Evolutionary conservation across 352 stramenopile species (phyloP).

Genomic region (Pelagophyceae sp.): DNA sequence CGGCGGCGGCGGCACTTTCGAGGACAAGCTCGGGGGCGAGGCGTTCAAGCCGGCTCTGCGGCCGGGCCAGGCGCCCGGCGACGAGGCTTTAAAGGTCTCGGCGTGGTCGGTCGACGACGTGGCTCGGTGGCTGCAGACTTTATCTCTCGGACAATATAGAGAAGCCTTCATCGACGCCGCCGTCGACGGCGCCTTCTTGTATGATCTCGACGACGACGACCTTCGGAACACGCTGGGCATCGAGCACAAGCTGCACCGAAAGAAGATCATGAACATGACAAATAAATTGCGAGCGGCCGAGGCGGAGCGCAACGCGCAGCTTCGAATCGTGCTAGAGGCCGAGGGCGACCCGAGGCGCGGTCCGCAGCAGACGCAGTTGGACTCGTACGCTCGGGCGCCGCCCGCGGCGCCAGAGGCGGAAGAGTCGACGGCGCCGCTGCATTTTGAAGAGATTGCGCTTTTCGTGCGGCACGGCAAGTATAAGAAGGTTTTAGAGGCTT

Average conservation of each 20-base stretch:
- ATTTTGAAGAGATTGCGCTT: conserved; percentile 60
- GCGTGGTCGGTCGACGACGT: conserved; percentile 63
- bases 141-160: conserved; percentile 58
- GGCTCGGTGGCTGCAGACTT: conserved; percentile 52
- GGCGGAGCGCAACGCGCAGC: conserved; percentile 26
- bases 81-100: conserved; percentile 44
- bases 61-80: conserved; percentile 43
- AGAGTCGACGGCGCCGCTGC: conserved; percentile 43
- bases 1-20: not conserved
- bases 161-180: conserved; percentile 58
- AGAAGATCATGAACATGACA: conserved; percentile 84
- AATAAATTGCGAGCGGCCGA: conserved; percentile 56
- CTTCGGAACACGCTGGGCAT: conserved; percentile 84
- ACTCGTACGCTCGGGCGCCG: not conserved
- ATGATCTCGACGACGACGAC: conserved; percentile 72
- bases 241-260: conserved; percentile 84
- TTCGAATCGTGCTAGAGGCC: conserved; percentile 10
- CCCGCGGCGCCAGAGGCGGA: conserved; percentile 12
- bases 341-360: not conserved
- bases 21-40: conserved; percentile 28
- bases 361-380: not conserved
- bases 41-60: conserved; percentile 35
- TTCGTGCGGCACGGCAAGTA: conserved; percentile 64
- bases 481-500: conserved; percentile 48
- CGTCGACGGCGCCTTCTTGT: conserved; percentile 63